Base-by-base conservation (phyloP, 2,329 filamentous ascomycete genomes). In the Rutstroemia sp. region DNA sequence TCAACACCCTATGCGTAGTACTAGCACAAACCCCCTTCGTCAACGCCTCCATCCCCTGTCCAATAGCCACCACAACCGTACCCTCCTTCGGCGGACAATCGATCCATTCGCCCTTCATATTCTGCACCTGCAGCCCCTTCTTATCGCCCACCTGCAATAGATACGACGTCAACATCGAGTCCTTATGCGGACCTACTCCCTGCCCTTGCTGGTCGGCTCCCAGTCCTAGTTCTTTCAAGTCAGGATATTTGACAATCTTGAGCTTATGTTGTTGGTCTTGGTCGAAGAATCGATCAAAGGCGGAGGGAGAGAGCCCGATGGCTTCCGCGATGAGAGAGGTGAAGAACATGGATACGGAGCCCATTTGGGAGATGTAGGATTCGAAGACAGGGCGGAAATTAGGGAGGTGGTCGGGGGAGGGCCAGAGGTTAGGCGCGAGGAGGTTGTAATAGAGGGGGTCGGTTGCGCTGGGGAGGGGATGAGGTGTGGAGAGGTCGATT, bases 181-280 rank as follows among this genome's bases (percentile, higher is more conserved):
- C 89, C 71, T 92, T 92, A 74, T 92, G 88, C 37, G 89, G 88
- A 0, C 88, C 89, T 0, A 92, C 86, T 64, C 75, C 82, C 63
- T 85, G 82, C 57, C 77, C 76, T 61, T 78, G 70, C 25, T 63
- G 61, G 3, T 57, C 68, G 41, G 61, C 57, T 8, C 56, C 59
- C 2, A 77, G 69, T 0, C 78, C 80, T 1, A 88, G 73, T 68
- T 83, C 78, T n/a, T 74, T 71, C 12, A 81, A 71, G 68, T 94
- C 89, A 0, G 90, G 90, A 68, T 94, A 95, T 73, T 88, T 89
- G 58, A 95, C 86, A 58, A 95, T 86, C 75, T 95, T 95, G 65
- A 95, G 78, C 75, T 95, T 95, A 75, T 95, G 89, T 73, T 94
- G 89, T 74, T 70, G 64, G 44, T 78, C 72, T 1, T 65, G 64